Conservation (phyloP, 371 early-diverging fungal genomes). For the Dinochytrium kinnereticum region DNA sequence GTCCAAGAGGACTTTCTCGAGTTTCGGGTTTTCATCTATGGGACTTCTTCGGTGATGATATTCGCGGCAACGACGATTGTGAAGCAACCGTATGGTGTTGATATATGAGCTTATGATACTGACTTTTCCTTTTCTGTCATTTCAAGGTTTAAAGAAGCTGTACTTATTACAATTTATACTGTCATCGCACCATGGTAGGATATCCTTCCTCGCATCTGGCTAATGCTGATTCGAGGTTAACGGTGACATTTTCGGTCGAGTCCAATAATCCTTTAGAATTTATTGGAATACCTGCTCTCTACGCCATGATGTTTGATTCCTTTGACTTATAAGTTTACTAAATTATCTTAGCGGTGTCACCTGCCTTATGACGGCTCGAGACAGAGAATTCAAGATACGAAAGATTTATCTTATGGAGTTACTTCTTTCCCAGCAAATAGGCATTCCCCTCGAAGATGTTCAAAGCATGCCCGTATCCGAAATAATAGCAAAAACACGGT, state of each 20-base stretch:
- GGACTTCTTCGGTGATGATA: background rate
- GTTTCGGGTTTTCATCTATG: slow-evolving; percentile 2
- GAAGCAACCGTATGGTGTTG: background rate
- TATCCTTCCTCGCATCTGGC: background rate
- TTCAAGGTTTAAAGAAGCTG: background rate
- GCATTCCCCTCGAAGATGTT: background rate
- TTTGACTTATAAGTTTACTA: background rate
- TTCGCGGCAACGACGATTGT: background rate
- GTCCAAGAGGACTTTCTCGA: background rate
- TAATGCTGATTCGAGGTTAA: background rate
- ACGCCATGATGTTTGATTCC: slow-evolving; percentile 8
- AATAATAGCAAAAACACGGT: background rate
- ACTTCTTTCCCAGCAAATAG: background rate
- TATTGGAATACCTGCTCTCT: background rate
- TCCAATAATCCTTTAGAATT: background rate
- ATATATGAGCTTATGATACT: background rate
- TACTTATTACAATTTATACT: background rate
- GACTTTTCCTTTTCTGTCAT: background rate
- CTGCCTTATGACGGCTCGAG: background rate
- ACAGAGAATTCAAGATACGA: slow-evolving; percentile 6
- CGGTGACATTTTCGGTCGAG: background rate
- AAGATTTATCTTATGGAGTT: slow-evolving; percentile 3
- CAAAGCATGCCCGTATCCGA: background rate
- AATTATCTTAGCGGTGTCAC: background rate
- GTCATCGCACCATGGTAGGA: background rate